Percentiles rank a stretch among this genome's conserved stretches.
Evolutionary conservation across 768 basidiomycete genomes (phyloP).

Genomic region (Trametes coccinea): DNA sequence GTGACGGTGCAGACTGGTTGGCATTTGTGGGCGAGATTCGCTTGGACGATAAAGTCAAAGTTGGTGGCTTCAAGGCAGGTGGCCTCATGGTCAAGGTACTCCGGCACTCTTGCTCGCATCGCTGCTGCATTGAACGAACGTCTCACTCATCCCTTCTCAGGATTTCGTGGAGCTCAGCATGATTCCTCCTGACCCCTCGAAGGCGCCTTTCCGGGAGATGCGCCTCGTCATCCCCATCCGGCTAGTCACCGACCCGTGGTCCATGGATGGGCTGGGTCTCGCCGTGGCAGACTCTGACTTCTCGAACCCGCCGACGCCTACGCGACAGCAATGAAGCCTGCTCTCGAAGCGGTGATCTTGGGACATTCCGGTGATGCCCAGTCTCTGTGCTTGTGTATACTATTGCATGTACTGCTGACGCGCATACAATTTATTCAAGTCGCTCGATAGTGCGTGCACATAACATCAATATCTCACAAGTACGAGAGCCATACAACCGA

Average conservation of each 20-base stretch:
- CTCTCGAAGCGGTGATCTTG: not conserved
- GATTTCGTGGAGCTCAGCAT: slow-evolving; percentile 67
- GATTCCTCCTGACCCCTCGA: slow-evolving; percentile 54
- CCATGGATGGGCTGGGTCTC: slow-evolving; percentile 33
- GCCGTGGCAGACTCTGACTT: slow-evolving; percentile 16
- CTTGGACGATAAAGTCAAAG: slow-evolving; percentile 47
- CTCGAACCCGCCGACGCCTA: slow-evolving; percentile 6
- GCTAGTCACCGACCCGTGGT: slow-evolving; percentile 64
- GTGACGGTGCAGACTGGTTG: slow-evolving; percentile 62
- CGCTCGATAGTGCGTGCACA: too few species aligned
- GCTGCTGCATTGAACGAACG: too few species aligned
- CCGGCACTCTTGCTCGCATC: not conserved
- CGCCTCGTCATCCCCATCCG: slow-evolving; percentile 64
- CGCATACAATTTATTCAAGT: too few species aligned
- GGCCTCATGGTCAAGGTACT: slow-evolving; percentile 64
- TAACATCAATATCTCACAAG: too few species aligned
- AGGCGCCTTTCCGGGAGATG: slow-evolving; percentile 58
- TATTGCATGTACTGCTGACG: not conserved
- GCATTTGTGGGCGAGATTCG: slow-evolving; percentile 63
- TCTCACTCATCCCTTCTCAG: slow-evolving; percentile 34
- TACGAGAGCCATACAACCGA: too few species aligned
- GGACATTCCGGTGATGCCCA: not conserved
- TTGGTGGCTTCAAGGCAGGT: slow-evolving; percentile 65
- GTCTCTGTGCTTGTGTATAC: not conserved
- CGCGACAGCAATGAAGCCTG: not conserved